These are phyloP conservation scores for Apiosordaria backusii DNA, from an alignment of 495 filamentous ascomycete species.

Conservation along the genomic window DNA sequence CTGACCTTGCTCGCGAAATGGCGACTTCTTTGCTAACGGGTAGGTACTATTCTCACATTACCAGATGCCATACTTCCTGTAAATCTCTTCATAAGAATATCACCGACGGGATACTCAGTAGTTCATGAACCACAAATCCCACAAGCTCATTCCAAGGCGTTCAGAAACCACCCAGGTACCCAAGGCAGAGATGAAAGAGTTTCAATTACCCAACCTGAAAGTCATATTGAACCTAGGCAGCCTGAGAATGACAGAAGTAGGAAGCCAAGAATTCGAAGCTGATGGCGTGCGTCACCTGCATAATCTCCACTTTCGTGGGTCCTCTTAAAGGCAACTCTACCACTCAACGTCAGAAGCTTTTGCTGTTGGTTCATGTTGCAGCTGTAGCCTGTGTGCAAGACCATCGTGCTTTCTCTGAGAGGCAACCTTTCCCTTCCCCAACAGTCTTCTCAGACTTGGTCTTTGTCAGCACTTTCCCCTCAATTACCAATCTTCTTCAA, in stretches of 20 bases:
- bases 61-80: too few species aligned
- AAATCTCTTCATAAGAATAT: too few species aligned
- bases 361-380: slow-evolving; percentile 3
- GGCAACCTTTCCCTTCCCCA: neutral
- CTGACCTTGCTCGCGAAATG: too few species aligned
- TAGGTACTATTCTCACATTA: too few species aligned
- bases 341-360: neutral
- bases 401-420: neutral
- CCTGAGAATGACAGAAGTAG: neutral
- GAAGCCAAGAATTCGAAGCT: neutral
- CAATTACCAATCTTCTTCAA: neutral
- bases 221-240: neutral
- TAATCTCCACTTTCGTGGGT: slow-evolving; percentile 1
- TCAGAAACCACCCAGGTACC: too few species aligned
- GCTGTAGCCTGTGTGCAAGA: neutral
- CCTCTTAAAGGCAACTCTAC: neutral
- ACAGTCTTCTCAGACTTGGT: neutral
- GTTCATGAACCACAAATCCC: too few species aligned
- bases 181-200: neutral
- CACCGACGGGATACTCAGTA: too few species aligned
- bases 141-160: neutral
- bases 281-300: slow-evolving; percentile 10
- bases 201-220: neutral
- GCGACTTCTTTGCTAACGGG: too few species aligned
- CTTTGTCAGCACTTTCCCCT: neutral